Conservation (phyloP, 73 alveolate genomes). For the Tetrahymena thermophila region DNA sequence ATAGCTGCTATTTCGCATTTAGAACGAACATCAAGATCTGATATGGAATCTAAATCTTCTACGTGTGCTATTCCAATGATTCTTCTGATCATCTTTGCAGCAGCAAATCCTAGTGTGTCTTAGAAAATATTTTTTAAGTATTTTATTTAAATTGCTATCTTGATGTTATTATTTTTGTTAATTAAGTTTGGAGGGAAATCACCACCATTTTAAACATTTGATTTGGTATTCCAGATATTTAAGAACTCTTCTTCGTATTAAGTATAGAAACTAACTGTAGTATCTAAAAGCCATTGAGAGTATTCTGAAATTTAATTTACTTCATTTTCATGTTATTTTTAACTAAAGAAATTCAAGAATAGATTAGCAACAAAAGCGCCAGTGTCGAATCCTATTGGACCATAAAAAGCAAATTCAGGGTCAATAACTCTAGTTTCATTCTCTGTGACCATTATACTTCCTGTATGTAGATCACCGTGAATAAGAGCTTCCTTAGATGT, state of each 20-base stretch:
- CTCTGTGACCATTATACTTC: background rate
- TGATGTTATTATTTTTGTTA: background rate
- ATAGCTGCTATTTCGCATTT: background rate
- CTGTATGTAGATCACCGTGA: conserved; percentile 7
- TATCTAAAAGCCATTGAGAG: background rate
- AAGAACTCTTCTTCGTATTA: background rate
- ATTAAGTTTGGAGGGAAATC: background rate
- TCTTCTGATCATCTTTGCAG: conserved; percentile 5
- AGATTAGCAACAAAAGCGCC: background rate
- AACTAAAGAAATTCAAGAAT: background rate
- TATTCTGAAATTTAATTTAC: background rate
- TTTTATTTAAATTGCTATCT: background rate
- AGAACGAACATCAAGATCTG: background rate
- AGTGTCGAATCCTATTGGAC: background rate
- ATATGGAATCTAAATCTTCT: background rate
- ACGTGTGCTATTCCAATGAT: background rate
- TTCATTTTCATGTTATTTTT: background rate
- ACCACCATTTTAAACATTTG: background rate
- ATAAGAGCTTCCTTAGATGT: background rate
- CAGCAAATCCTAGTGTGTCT: conserved; percentile 9
- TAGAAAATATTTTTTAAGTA: background rate
- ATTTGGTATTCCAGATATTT: background rate
- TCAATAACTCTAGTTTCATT: background rate
- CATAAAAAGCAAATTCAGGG: conserved; percentile 8
- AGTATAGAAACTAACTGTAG: background rate